Base-by-base conservation (phyloP, 2,329 filamentous ascomycete genomes). In the Penicillium frequentans region DNA sequence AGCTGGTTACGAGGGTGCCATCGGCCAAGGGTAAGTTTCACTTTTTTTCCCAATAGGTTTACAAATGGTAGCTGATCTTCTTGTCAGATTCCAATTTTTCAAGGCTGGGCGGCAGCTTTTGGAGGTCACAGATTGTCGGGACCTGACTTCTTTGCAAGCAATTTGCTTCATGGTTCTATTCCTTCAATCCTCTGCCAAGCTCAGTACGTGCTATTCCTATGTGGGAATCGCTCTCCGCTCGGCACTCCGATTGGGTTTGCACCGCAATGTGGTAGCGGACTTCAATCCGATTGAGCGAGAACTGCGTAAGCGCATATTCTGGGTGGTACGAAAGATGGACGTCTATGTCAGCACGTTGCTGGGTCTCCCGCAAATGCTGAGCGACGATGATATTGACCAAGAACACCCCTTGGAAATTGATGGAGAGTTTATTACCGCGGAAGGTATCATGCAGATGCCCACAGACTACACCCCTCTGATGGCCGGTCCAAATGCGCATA, bases 91-190 rank as follows among this genome's bases (percentile, higher is more conserved):
- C 61, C 90, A 90, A 77, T 93, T 90, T 62, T 92, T 91, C 70
- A 85, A 84, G 64, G 82, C 83, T 3, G 85, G 89, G 5, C 83
- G 89, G 54, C 77, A 84, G 44, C 79, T 92, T 56, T 77, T 93
- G 48, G 81, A 83, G 61, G 77, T 83, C 39, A 82, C 81, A 1
- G 80, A 83, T 59, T 92, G 89, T 64, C 86, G 90, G 47, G 90
- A 93, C 68, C 78, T 93, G 44, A 84, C 81, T 21, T 90, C 90
- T 1, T 77, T 93, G 9, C 90, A 95, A 71, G 86, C 88, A 2
- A 81, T 95, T 7, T 77, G 92, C 21, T 92, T 91, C 70, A 90
- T 92, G 82, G 89, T 92, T 49, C 77, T 93, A 3, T 95, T 93
- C 68, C 80, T 93, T 1, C 90, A 95, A 68, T 86, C 88, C 2